Evolutionary conservation across 2,329 filamentous ascomycete genomes (phyloP).

Genomic region (Pseudodiploospora longispora): DNA sequence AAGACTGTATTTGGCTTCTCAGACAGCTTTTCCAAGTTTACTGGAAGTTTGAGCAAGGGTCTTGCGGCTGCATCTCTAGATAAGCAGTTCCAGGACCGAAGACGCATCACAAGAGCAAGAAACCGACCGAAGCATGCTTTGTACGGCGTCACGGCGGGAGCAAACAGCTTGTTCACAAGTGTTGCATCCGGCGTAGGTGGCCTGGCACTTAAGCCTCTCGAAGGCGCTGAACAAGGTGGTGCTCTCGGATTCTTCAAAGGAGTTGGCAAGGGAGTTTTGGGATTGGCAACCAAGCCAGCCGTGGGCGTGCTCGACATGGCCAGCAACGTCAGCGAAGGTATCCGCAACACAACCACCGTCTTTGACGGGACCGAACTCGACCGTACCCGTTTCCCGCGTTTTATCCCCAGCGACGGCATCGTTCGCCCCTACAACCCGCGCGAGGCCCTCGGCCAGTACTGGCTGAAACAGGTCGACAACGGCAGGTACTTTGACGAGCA

Average conservation of each 20-base stretch:
- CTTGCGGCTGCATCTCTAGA: slow-evolving; percentile 91
- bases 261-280: slow-evolving; percentile 88
- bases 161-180: slow-evolving; percentile 88
- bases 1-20: slow-evolving; percentile 97
- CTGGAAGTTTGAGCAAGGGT: slow-evolving; percentile 93
- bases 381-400: slow-evolving; percentile 85
- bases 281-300: slow-evolving; percentile 92
- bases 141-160: slow-evolving; percentile 90
- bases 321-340: slow-evolving; percentile 92
- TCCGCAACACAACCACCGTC: slow-evolving; percentile 96
- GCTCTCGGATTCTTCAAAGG: slow-evolving; percentile 94
- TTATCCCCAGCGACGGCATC: slow-evolving; percentile 86
- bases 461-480: slow-evolving; percentile 97
- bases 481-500: slow-evolving; percentile 96
- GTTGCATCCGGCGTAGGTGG: slow-evolving; percentile 91
- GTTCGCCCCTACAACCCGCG: slow-evolving; percentile 91
- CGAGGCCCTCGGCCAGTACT: slow-evolving; percentile 93
- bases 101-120: slow-evolving; percentile 84
- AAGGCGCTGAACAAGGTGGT: slow-evolving; percentile 93
- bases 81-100: slow-evolving; percentile 96
- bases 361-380: slow-evolving; percentile 94
- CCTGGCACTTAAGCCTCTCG: slow-evolving; percentile 83
- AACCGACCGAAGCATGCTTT: slow-evolving; percentile 96
- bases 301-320: slow-evolving; percentile 96
- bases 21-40: slow-evolving; percentile 96